phyloP scores from a whole-genome alignment of 2,329 filamentous ascomycete genomes.

The Scortechinia acanthostroma region DNA sequence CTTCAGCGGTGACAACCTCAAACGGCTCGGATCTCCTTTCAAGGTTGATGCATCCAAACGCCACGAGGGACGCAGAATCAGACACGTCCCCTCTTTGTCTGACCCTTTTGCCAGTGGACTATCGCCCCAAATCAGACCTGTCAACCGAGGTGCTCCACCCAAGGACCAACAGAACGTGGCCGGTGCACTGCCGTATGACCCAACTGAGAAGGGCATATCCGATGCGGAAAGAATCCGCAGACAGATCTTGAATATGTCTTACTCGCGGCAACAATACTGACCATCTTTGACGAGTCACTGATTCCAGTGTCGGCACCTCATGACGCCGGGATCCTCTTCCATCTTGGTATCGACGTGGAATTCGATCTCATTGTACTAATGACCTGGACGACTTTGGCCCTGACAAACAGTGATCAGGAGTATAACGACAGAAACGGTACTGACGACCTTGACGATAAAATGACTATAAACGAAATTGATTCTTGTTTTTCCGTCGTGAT shows the following conservation, averaged over 20 bases:
- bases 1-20: constrained; percentile 23
- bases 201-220: constrained; percentile 21
- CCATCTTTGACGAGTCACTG: constrained; percentile 11
- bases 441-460: constrained; percentile 13
- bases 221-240: constrained; percentile 26
- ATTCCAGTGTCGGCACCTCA: not conserved
- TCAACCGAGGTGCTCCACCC: too few relatives aligned
- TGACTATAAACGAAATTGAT: not conserved
- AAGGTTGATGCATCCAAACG: constrained; percentile 14
- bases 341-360: not conserved
- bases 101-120: not conserved
- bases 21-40: constrained; percentile 36
- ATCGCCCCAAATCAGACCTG: not conserved
- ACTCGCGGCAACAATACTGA: constrained; percentile 12
- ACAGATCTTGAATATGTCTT: constrained; percentile 24
- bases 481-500: too few relatives aligned
- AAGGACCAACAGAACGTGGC: too few relatives aligned
- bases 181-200: constrained; percentile 14
- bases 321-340: not conserved
- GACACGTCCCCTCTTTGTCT: not conserved
- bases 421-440: not conserved
- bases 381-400: too few relatives aligned
- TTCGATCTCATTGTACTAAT: too few relatives aligned
- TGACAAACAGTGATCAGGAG: too few relatives aligned
- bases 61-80: not conserved